Conservation (phyloP, 306 rosid genomes). For the Cucurbita moschata region DNA sequence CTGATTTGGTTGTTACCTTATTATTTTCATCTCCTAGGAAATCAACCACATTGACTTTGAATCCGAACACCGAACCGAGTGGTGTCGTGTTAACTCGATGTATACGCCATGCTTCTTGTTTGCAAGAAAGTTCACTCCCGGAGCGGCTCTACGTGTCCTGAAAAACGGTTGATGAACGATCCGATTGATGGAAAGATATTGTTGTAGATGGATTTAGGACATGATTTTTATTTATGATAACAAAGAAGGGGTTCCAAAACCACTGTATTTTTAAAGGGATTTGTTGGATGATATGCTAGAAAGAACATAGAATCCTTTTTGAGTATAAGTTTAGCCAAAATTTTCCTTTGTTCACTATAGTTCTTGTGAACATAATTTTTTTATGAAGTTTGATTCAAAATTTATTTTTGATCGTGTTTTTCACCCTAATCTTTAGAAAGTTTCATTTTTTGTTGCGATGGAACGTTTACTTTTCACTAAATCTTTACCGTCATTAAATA, state of each 20-base stretch:
- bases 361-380: too few relatives aligned
- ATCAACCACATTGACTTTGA: conserved; percentile 11
- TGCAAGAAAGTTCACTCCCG: conserved; percentile 18
- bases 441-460: too few relatives aligned
- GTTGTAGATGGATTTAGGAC: neutral
- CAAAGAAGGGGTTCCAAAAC: neutral
- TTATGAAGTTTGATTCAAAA: too few relatives aligned
- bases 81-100: conserved; percentile 4
- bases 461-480: too few relatives aligned
- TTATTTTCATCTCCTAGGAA: conserved; percentile 11
- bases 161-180: conserved; percentile 2
- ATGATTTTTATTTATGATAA: too few relatives aligned
- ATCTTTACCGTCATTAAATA: too few relatives aligned
- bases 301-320: neutral
- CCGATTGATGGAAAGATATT: neutral
- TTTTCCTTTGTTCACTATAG: too few relatives aligned
- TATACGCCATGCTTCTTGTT: conserved; percentile 16
- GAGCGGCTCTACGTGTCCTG: conserved; percentile 11
- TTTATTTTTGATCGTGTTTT: too few relatives aligned
- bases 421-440: too few relatives aligned
- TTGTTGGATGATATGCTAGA: neutral
- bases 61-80: conserved; percentile 6
- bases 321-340: too few relatives aligned
- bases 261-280: neutral
- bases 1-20: neutral